phyloP scores from a whole-genome alignment of 331 rosid genomes.

The Quercus phellos region DNA sequence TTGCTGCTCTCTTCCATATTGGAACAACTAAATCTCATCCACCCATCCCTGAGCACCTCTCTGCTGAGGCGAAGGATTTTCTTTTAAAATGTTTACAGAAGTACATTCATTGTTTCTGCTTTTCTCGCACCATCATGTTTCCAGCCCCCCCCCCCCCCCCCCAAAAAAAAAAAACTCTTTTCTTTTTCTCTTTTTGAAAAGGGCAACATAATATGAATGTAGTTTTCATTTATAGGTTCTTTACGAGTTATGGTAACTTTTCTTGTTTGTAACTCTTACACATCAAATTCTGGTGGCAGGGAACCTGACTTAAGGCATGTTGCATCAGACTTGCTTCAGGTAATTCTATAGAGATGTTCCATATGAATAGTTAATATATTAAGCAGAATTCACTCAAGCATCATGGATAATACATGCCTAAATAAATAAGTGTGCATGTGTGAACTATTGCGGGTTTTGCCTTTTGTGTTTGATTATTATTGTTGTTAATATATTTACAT shows the following conservation, averaged over 20 bases:
- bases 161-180: not conserved
- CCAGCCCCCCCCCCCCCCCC: not conserved
- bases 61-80: conserved; percentile 69
- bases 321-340: conserved; percentile 79
- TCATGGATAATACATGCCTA: conserved; percentile 4
- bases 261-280: not conserved
- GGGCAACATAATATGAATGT: conserved; percentile 6
- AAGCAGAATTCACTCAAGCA: not conserved
- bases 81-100: conserved; percentile 63
- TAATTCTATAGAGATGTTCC: conserved; percentile 22
- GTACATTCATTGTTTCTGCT: conserved; percentile 30
- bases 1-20: conserved; percentile 54
- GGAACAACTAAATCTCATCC: conserved; percentile 72
- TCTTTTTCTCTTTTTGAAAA: conserved; percentile 1
- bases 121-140: not conserved
- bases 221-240: not conserved
- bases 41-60: conserved; percentile 78
- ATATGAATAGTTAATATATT: not conserved
- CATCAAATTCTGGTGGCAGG: conserved; percentile 53
- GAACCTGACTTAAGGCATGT: conserved; percentile 69
- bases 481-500: not conserved
- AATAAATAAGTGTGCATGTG: not conserved
- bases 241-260: not conserved
- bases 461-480: not conserved
- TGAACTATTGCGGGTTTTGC: not conserved